Conservation (phyloP, 495 filamentous ascomycete genomes). For the Terfezia boudieri region DNA sequence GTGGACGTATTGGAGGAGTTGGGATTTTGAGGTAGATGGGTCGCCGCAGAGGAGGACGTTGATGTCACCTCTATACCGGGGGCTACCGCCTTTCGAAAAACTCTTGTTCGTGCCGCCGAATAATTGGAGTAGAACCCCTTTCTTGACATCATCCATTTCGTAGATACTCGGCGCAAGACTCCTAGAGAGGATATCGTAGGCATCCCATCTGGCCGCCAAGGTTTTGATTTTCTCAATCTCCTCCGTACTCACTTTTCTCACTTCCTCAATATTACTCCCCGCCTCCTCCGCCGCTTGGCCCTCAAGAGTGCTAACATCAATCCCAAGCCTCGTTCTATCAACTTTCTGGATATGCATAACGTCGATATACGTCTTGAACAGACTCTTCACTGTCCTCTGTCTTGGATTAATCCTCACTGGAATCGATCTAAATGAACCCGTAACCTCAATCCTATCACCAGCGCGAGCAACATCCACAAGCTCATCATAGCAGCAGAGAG, state of each 20-base stretch:
- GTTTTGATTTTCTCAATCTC: slow-evolving; percentile 75
- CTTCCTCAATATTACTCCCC: slow-evolving; percentile 53
- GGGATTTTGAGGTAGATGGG: slow-evolving; percentile 95
- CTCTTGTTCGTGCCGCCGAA: slow-evolving; percentile 98
- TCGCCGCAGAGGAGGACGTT: slow-evolving; percentile 94
- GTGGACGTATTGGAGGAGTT: slow-evolving; percentile 93
- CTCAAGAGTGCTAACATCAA: slow-evolving; percentile 74
- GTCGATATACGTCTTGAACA: slow-evolving; percentile 97
- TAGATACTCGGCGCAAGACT: slow-evolving; percentile 89
- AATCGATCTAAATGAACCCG: slow-evolving; percentile 85
- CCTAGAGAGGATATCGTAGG: slow-evolving; percentile 82
- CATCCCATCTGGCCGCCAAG: slow-evolving; percentile 59
- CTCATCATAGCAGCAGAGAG: slow-evolving; percentile 89
- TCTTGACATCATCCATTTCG: slow-evolving; percentile 98
- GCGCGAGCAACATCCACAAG: slow-evolving; percentile 94
- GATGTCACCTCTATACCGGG: slow-evolving; percentile 89
- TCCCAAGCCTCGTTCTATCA: slow-evolving; percentile 79
- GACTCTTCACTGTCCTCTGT: slow-evolving; percentile 71
- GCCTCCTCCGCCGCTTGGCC: slow-evolving; percentile 58
- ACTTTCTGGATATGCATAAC: slow-evolving; percentile 89
- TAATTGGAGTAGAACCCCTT: slow-evolving; percentile 84
- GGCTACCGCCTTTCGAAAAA: slow-evolving; percentile 88
- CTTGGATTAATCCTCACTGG: slow-evolving; percentile 90
- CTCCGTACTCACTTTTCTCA: slow-evolving; percentile 64
- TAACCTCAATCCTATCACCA: slow-evolving; percentile 87